Evolutionary conservation across 2,329 filamentous ascomycete species (phyloP), one percentile per base, ranked within the genome.

Genomic region (Xylariales sp.): DNA sequence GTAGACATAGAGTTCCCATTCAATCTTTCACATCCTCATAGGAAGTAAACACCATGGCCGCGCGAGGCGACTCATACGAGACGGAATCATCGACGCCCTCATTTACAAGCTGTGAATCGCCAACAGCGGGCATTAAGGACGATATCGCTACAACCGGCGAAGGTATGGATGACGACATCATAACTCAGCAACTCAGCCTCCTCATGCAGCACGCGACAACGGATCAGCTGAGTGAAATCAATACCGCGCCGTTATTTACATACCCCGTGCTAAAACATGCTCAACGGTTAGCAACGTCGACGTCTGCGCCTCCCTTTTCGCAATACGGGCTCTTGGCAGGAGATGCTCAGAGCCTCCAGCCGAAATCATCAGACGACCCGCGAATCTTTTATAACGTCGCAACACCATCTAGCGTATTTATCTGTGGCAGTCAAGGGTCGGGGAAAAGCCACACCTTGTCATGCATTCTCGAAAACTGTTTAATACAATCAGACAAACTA

Each of bases 391-490:
- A 83, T 75, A 86, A 86, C 59, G 78, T 85, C 2, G 72, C 82
- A 0, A 77, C 80, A 0, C 89, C 89, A 0, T 87, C 85, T 0
- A 90, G 87, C 16, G 80, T 83, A 3, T 91, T 91, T 76, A 87
- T 91, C 39, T 91, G 89, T 62, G 88, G 89, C 1, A 87, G 86
- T 23, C 88, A 91, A 67, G 88, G 89, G 1, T 88, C 86, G 0
- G 89, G 89, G 0, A 91, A 91, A 74, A 89, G 86, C 53, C 88
- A 91, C 67, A 89, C 86, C 0, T 79, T 90, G 0, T 85, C 85
- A 0, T 87, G 84, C 56, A 69, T 87, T 0, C 74, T 87, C 0
- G 89, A 91, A 73, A 89, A 87, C 69, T 89, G 85, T 43, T 78
- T 91, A 0, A 77, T 88, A 0, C 71, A 76, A 0, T 85, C 81